Conservation (phyloP, 495 filamentous ascomycete genomes). For the Hypoxylon lienhwacheense region DNA sequence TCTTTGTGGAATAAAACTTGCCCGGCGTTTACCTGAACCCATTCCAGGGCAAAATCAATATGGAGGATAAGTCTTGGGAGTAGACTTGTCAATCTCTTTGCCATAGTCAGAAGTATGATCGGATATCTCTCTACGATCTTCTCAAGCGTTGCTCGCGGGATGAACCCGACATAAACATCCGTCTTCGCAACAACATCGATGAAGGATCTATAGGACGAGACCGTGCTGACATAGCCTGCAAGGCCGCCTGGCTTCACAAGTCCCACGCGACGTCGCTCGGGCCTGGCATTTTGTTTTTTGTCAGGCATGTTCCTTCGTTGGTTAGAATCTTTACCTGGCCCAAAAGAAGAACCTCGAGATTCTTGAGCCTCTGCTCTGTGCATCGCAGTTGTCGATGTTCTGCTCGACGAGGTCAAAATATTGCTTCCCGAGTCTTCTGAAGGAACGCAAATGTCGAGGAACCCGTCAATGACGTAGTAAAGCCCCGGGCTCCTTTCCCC, state of each 20-base stretch:
- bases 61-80: conserved; percentile 91
- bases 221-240: conserved; percentile 89
- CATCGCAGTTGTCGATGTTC: conserved; percentile 41
- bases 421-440: conserved; percentile 41
- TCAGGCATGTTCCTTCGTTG: conserved; percentile 13
- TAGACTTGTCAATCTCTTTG: conserved; percentile 86
- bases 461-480: conserved; percentile 98
- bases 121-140: conserved; percentile 90
- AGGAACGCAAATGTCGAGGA: conserved; percentile 78
- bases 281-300: conserved; percentile 20
- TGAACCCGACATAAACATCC: conserved; percentile 96
- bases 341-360: conserved; percentile 26
- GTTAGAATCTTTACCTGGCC: conserved; percentile 18
- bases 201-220: conserved; percentile 93
- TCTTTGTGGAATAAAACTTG: conserved; percentile 92
- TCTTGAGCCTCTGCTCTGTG: conserved; percentile 39
- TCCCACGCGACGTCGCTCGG: conserved; percentile 67
- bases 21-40: conserved; percentile 93
- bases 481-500: conserved; percentile 93
- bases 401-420: conserved; percentile 41
- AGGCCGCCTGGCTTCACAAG: conserved; percentile 94
- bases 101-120: conserved; percentile 90
- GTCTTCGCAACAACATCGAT: conserved; percentile 97
- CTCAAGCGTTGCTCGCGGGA: conserved; percentile 83
- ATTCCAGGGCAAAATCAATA: conserved; percentile 97